Evolutionary conservation across 192 early-diverging fungal genomes (phyloP), one percentile per base, ranked within the genome.

Genomic region (Backusella psychrophila): DNA sequence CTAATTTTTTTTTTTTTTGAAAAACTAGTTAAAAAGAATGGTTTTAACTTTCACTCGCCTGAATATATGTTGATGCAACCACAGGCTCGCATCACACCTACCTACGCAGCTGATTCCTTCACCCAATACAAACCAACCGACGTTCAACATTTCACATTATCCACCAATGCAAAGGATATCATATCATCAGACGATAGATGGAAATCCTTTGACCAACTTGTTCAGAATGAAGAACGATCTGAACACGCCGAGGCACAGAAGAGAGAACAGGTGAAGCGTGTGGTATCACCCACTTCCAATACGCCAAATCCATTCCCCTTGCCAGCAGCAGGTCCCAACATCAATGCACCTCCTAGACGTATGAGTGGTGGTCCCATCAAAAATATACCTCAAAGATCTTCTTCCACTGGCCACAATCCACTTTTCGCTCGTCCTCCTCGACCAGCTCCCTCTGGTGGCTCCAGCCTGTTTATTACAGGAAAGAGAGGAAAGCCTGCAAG

Each of bases 1-100:
- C n/a, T 42, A 66, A 42, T 1, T 11, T 17, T 39, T 69, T 65
- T 69, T 63, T 29, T 29, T 29, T 29, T n/a, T n/a, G n/a, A 35
- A 46, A 33, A 35, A 39, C 4, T 31, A 78, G 77, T 78, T 23
- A 21, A 73, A 36, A 0, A 42, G 19, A 68, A 68, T n/a, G 77
- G 77, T 0, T 74, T 78, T 35, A 31, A 71, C n/a, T 78, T 78
- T 6, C 77, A 78, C 63, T 63, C 77, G n/a, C 23, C 34, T 19
- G 77, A 78, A 69, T 29, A 59, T 23, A 73, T 36, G 72, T n/a
- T 78, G 21, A n/a, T 74, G 12, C 63, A 73, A 19, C 33, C 44
- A 33, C 26, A 29, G 6, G 71, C 77, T 21, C 71, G 49, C 15
- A 38, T n/a, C 14, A 39, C 6, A 5, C 38, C 29, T 17, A 31